Evolutionary conservation across 805 yeast species (phyloP), one percentile per base, ranked within the genome.

Genomic region (Sungouiozyma ichnusensis): DNA sequence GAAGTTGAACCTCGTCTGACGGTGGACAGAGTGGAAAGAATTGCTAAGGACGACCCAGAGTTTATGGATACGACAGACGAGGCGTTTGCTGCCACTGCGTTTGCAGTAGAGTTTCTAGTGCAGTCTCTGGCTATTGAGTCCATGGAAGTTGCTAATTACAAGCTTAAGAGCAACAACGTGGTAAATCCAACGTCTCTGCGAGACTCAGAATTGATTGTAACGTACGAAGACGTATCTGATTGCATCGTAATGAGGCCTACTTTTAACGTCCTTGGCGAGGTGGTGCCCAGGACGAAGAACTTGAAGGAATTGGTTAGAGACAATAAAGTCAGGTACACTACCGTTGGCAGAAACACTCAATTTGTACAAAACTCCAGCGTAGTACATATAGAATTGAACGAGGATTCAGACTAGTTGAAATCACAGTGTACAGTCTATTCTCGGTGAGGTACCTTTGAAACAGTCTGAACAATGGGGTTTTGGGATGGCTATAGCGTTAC

Each of bases 1-100:
- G 17, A n/a, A 5, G 6, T 5, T 33, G 7, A 6, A 33, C 17
- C 15, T 7, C 15, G 35, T 7, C 17, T 33, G 7, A 8, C 35
- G 6, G 15, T 33, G 2, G 48, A 54, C 1, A 55, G 51, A 39
- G 51, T 54, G n/a, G 52, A 57, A 39, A 46, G 45, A 38, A 53
- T 58, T 17, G 58, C 61, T 17, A 51, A 46, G 35, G 50, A 51
- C 17, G 61, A 58, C 39, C 58, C 58, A 20, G 59, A 53, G 27
- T 52, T 47, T 37, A 44, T 49, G 39, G 44, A 50, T 4, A 52
- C 58, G 8, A 37, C 52, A 3, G 48, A 50, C 15, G 45, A 47
- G n/a, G 61, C 60, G 6, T 44, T 47, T 14, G 46, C 49, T 3
- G 57, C 57, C 13, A 48, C 55, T 1, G 55, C 58, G 4, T 49